Conservation (phyloP, 2,329 filamentous ascomycete genomes). For the Arthrocladium fulminans region DNA sequence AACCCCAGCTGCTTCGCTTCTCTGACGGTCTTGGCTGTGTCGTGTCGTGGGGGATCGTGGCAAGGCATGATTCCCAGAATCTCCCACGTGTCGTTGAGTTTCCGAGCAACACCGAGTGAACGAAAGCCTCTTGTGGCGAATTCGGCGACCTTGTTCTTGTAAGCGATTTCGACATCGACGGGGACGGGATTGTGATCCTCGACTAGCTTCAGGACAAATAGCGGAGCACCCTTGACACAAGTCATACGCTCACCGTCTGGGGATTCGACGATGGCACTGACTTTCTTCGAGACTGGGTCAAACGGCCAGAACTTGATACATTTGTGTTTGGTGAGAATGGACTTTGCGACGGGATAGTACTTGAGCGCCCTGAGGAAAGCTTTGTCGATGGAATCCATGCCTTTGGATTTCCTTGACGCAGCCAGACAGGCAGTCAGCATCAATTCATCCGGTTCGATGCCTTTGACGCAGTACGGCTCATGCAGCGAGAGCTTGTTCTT, state of each 20-base stretch:
- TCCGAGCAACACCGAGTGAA: conserved; percentile 85
- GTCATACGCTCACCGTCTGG: conserved; percentile 74
- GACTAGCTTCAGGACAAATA: conserved; percentile 79
- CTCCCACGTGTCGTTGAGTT: conserved; percentile 77
- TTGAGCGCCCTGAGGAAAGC: conserved; percentile 81
- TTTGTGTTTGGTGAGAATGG: conserved; percentile 71
- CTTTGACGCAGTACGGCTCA: conserved; percentile 73
- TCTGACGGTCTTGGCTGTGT: conserved; percentile 81
- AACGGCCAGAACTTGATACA: conserved; percentile 80
- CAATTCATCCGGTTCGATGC: conserved; percentile 76
- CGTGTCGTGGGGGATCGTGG: conserved; percentile 81
- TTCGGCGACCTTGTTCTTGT: conserved; percentile 87
- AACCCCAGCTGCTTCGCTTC: conserved; percentile 82
- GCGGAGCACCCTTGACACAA: conserved; percentile 84
- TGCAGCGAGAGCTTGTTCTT: conserved; percentile 88
- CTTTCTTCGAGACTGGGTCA: conserved; percentile 90
- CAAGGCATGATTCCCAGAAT: conserved; percentile 94
- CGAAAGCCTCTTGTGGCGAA: conserved; percentile 90
- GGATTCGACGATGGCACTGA: conserved; percentile 73
- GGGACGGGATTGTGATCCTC: conserved; percentile 75
- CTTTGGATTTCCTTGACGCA: conserved; percentile 89
- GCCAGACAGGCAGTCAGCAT: conserved; percentile 88
- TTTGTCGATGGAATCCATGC: conserved; percentile 91
- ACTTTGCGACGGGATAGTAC: conserved; percentile 74
- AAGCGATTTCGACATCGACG: conserved; percentile 67